Evolutionary conservation across 192 early-diverging fungal species (phyloP), one percentile per base, ranked within the genome.

Genomic region (Umbelopsis sp.): DNA sequence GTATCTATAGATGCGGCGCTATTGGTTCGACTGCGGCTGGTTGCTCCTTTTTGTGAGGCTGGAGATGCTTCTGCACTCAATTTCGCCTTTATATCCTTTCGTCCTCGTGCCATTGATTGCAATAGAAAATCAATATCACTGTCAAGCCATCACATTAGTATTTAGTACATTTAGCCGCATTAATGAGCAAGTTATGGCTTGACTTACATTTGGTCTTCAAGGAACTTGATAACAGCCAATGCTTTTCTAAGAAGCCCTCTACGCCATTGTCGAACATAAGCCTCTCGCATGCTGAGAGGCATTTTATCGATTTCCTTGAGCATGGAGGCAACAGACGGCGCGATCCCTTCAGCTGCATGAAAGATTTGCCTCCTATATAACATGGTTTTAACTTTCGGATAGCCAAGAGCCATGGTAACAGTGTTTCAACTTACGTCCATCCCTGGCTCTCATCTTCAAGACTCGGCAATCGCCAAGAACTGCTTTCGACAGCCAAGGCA

Each of bases 241-340:
- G 82, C 78, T 24, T 71, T 72, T 29, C 78, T 77, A 22, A 86
- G 74, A 21, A 86, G 65, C 3, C 75, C 71, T 52, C 80, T 69
- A 25, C 84, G 71, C 84, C 84, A 86, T 65, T 86, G 82, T 5
- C 80, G 72, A 4, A 82, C 78, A 73, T 82, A 86, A 0, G 78
- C 80, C 65, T 86, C 84, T 50, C 84, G 76, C 80, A 83, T 82
- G 32, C 79, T 70, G 7, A 77, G 59, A 0, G 84, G 84, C 2
- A 86, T 50, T 17, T 74, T 73, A 1, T 77, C 72, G 16, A 71
- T 72, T 53, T 83, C 82, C 16, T 76, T 71, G 0, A 86, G 71
- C 29, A 86, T 65, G 21, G 77, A 79, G 44, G 82, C 80, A 0
- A 86, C 71, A 71, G 78, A 79, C 3, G 84, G 82, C 1, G 84